A percentile compares a stretch with the other conserved stretches of the same genome.
Evolutionary conservation across 495 filamentous ascomycete species (phyloP).

Genomic region (Ramalina peruviana): DNA sequence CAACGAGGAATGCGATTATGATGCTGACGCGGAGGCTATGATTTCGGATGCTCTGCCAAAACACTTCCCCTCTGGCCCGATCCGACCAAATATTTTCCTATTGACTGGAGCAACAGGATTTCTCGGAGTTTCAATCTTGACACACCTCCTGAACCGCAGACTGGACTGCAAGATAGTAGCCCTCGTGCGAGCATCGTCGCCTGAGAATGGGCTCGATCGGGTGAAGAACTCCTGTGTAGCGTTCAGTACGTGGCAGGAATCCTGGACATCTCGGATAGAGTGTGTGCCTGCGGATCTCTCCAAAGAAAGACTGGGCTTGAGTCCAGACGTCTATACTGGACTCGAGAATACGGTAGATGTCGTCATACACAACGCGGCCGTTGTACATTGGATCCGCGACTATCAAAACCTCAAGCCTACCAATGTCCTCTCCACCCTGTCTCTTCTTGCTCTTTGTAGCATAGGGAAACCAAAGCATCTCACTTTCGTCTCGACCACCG

Average conservation of each 20-base stretch:
- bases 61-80: constrained; percentile 17
- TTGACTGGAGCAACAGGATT: constrained; percentile 90
- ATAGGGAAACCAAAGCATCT: constrained; percentile 67
- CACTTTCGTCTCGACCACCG: constrained; percentile 77
- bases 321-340: constrained; percentile 44
- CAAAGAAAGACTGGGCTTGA: constrained; percentile 56
- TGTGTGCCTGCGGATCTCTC: constrained; percentile 61
- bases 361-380: constrained; percentile 82
- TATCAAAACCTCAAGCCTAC: constrained; percentile 62
- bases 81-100: constrained; percentile 44
- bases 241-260: constrained; percentile 69
- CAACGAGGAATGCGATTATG: constrained; percentile 1
- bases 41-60: background rate
- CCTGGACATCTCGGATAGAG: constrained; percentile 49
- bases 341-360: constrained; percentile 55
- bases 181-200: constrained; percentile 52
- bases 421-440: constrained; percentile 74
- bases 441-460: constrained; percentile 61
- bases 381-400: constrained; percentile 61
- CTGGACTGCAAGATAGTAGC: constrained; percentile 51
- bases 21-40: constrained; percentile 3
- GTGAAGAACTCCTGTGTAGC: constrained; percentile 34
- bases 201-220: constrained; percentile 35
- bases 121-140: constrained; percentile 69
- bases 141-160: constrained; percentile 51